Base-by-base conservation (phyloP, 345 rosid species). In the Syzygium grande region DNA sequence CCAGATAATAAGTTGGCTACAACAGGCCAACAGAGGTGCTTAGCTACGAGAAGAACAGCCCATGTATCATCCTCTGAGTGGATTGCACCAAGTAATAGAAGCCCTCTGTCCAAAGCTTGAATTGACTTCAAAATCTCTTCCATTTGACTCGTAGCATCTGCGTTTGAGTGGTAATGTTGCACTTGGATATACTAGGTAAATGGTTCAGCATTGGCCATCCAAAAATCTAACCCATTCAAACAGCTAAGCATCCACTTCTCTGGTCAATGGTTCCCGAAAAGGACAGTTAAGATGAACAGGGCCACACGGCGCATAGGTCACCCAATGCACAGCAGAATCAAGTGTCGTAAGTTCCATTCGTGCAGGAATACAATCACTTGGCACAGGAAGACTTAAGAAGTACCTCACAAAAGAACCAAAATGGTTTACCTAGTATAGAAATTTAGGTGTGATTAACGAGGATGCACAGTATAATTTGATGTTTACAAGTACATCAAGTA, bases 241-340 rank as follows among this genome's bases (percentile, higher is more conserved):
- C 99, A 97, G 92, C 92, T 92, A 25, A 85, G 52, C 88, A 89
- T 90, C 99, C 99, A 96, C 85, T 88, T 87, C 38, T 90, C 87
- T 65, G 91, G 94, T 88, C 93, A 96, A 88, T 34, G 99, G 98
- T 89, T 97, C 99, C 92, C 99, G 93, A 85, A 95, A 97, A 89
- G 98, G 92, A 91, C 99, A 97, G 90, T 97, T 97, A 46, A 97
- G 92, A 91, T 97, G 99, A 92, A 97, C 99, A 38, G 99, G 99
- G 30, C 99, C 99, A 91, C 87, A 86, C 59, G 96, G 95, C 63
- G 93, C 91, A 56, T 94, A 92, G 34, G 93, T 95, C 78, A 99
- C 97, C 94, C 94, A 89, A 85, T 97, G 94, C 52, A 95, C 92
- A 83, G 99, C 99, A 87, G 99, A 95, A 93, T 96, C 99, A 58